Evolutionary conservation across 2,329 filamentous ascomycete species (phyloP), one percentile per base, ranked within the genome.

Genomic region (Trichoderma sp.): DNA sequence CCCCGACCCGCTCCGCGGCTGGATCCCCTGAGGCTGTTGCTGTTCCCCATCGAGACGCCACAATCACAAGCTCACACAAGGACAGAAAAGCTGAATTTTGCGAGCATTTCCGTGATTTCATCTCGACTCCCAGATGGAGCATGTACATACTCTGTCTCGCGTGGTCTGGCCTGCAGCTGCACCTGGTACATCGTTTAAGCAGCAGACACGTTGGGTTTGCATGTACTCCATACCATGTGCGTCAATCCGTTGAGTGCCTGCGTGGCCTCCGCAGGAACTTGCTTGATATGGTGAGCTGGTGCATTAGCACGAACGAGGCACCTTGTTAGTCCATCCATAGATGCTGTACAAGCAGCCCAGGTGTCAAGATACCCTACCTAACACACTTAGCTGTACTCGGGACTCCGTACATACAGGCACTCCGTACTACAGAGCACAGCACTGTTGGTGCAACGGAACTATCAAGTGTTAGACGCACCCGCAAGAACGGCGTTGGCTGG

Each of bases 1-100:
- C 24, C 51, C 43, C 67, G 57, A 70, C 57, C 67, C 67, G 67
- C 57, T 47, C 58, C 32, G 51, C 64, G 36, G 67, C 39, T 62
- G 39, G 43, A 58, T 32, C 47, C 47, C 47, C 47, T 24, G 47
- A 21, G 43, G n/a, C 43, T 51, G n/a, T 24, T 11, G 47, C 21
- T 53, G 39, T 43, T 18, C 39, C 47, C 47, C n/a, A 53, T 53
- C 21, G n/a, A 34, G 39, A 14, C 43, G 43, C 67, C 57, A 61
- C 28, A 24, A 12, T 58, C 36, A 21, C 66, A n/a, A 58, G 51
- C 51, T 15, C 24, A 18, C 36, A 39, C 24, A 6, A n/a, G 60
- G 60, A 43, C 24, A 47, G 36, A 8, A 21, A 39, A 7, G 9
- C 5, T n/a, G n/a, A 6, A 12, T 51, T 51, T 51, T 51, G n/a